phyloP scores from a whole-genome alignment of 441 rosid genomes.

The Iberis amara region DNA sequence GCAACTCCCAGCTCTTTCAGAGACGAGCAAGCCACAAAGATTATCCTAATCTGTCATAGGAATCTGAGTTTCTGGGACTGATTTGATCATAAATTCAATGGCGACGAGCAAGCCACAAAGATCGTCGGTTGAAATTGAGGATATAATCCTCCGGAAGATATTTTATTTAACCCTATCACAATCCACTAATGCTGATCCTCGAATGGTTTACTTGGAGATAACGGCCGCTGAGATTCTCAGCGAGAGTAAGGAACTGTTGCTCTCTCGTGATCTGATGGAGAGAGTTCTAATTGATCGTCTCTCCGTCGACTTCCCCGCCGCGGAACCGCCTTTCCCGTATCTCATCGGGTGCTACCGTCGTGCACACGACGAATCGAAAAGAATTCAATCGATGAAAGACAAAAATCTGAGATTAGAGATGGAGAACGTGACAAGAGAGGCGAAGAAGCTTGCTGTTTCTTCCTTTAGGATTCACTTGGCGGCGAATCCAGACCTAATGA shows the following conservation, averaged over 20 bases:
- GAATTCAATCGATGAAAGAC: slow-evolving; percentile 79
- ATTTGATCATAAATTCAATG: slow-evolving; percentile 32
- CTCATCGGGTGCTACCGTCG: slow-evolving; percentile 75
- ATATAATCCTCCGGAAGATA: slow-evolving; percentile 78
- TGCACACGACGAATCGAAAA: slow-evolving; percentile 68
- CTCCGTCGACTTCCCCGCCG: slow-evolving; percentile 50
- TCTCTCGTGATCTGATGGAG: slow-evolving; percentile 73
- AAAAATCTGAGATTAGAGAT: slow-evolving; percentile 53
- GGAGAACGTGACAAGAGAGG: slow-evolving; percentile 56
- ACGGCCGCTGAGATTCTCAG: slow-evolving; percentile 94
- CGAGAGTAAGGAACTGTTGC: slow-evolving; percentile 63
- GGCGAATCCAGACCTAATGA: slow-evolving; percentile 67
- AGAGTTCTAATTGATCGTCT: slow-evolving; percentile 77
- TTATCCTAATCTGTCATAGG: neutral
- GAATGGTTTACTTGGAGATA: slow-evolving; percentile 62
- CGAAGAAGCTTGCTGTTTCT: slow-evolving; percentile 64
- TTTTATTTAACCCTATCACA: slow-evolving; percentile 58
- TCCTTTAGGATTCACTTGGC: slow-evolving; percentile 75
- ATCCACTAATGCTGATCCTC: slow-evolving; percentile 41
- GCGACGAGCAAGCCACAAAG: slow-evolving; percentile 59
- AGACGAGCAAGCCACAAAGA: no score
- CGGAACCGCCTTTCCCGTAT: slow-evolving; percentile 58
- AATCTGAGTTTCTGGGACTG: neutral
- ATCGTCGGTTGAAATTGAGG: slow-evolving; percentile 74
- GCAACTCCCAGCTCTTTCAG: no score